Base-by-base conservation (phyloP, 768 basidiomycete genomes). In the Psilocybe azurescens region DNA sequence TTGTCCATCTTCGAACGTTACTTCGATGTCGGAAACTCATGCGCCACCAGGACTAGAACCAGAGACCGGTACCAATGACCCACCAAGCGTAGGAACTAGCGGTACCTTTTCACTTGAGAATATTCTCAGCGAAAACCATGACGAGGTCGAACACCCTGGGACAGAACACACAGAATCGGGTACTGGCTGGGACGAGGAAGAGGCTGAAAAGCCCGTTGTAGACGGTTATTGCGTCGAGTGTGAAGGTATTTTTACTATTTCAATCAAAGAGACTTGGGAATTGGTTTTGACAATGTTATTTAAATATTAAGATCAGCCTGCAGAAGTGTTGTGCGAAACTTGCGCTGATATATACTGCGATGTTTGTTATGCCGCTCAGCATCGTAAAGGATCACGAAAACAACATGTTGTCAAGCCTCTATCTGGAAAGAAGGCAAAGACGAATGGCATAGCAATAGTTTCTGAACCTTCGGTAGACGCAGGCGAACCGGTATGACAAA, bases 291-390 rank as follows among this genome's bases (percentile, higher is more conserved):
- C 47, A 39, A 60, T 60, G 61, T 54, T 53, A 49, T 61, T 62
- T 59, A 48, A 60, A 49, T 16, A 29, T 59, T 24, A 62, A 95
- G 93, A 95, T 78, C 93, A 95, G 72, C 92, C 93, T 58, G 90
- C 91, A 4, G 85, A 91, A 69, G 68, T 94, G 20, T 73, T 79
- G 54, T 95, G 93, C 69, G 86, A 89, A 69, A 81, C 83, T 10
- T 95, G 93, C 71, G 76, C 70, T 2, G 93, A 94, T 70, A 73
- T 80, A 18, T 94, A 87, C 69, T 94, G 93, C 62, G 89, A 93
- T 70, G 93, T 95, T 24, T 95, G 93, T 79, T 95, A 90, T 72
- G 84, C 89, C 9, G 85, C 93, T 0, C 91, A 91, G 70, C 93
- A 95, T 73, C 79, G 93, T 51, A 95, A 94, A 67, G 93, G 93